These are phyloP conservation scores for Phytophthora quininea DNA, from an alignment of 352 stramenopile genomes.

Conservation along the genomic window DNA sequence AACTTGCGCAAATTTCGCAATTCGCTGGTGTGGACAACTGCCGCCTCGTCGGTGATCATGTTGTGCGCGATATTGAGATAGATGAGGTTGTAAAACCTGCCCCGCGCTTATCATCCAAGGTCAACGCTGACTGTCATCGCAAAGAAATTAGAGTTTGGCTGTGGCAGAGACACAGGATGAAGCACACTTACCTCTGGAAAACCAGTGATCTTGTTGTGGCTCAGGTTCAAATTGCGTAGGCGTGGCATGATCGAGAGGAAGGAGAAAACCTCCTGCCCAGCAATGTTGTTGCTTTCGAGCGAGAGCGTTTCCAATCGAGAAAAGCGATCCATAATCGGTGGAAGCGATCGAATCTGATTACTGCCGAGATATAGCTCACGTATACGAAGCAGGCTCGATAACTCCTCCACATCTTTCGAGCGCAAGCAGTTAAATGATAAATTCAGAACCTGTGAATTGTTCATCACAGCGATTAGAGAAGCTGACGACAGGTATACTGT, in stretches of 20 bases:
- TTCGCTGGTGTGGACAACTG: constrained; percentile 50
- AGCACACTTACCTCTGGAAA: constrained; percentile 60
- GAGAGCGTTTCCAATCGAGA: constrained; percentile 76
- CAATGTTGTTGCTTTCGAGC: constrained; percentile 81
- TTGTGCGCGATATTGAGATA: constrained; percentile 85
- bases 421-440: constrained; percentile 81
- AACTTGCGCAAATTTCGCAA: constrained; percentile 69
- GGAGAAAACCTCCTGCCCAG: constrained; percentile 66
- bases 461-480: neutral
- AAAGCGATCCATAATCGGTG: constrained; percentile 80
- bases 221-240: constrained; percentile 78
- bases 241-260: constrained; percentile 72
- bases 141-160: neutral
- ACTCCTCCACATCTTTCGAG: constrained; percentile 63
- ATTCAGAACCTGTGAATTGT: constrained; percentile 58
- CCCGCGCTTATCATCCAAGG: constrained; percentile 61
- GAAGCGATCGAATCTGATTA: constrained; percentile 74
- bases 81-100: constrained; percentile 62
- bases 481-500: neutral
- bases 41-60: constrained; percentile 55
- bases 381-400: constrained; percentile 77
- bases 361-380: constrained; percentile 79
- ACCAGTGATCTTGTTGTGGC: constrained; percentile 75
- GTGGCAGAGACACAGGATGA: neutral
- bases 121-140: constrained; percentile 49